Conservation (phyloP, 768 basidiomycete genomes). For the Cantharellus cinnabarinus region DNA sequence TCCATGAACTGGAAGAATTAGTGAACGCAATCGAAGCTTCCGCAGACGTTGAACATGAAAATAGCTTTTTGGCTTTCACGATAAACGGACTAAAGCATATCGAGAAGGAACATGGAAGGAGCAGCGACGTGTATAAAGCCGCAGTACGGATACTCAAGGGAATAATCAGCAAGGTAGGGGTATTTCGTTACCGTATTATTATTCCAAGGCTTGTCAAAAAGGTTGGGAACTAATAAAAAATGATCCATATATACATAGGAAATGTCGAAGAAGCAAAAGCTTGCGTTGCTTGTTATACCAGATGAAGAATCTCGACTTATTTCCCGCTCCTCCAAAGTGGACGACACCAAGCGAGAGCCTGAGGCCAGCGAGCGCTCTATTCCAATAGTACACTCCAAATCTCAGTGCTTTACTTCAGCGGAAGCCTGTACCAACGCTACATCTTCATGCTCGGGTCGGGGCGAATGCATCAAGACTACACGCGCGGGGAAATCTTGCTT, state of each 20-base stretch:
- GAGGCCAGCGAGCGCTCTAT: neutral
- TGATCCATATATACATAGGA: neutral
- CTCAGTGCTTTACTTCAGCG: conserved; percentile 38
- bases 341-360: neutral
- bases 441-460: conserved; percentile 45
- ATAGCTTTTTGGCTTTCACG: conserved; percentile 41
- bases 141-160: neutral
- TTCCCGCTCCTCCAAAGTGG: neutral
- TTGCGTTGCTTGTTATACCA: conserved; percentile 16
- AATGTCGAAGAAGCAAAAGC: neutral
- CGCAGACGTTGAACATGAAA: conserved; percentile 15
- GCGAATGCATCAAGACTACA: conserved; percentile 38
- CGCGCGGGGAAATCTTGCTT: conserved; percentile 38
- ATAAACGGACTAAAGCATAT: conserved; percentile 31
- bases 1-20: conserved; percentile 25
- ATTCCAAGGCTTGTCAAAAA: conserved; percentile 10
- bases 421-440: conserved; percentile 43
- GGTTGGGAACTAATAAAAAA: no score
- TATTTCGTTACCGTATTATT: conserved; percentile 17
- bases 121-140: neutral
- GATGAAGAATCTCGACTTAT: conserved; percentile 3
- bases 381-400: conserved; percentile 26
- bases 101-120: conserved; percentile 14
- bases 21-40: conserved; percentile 35
- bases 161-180: conserved; percentile 22